These are phyloP conservation scores for Podospora pseudopauciseta DNA, from an alignment of 495 filamentous ascomycete species.

Conservation along the genomic window DNA sequence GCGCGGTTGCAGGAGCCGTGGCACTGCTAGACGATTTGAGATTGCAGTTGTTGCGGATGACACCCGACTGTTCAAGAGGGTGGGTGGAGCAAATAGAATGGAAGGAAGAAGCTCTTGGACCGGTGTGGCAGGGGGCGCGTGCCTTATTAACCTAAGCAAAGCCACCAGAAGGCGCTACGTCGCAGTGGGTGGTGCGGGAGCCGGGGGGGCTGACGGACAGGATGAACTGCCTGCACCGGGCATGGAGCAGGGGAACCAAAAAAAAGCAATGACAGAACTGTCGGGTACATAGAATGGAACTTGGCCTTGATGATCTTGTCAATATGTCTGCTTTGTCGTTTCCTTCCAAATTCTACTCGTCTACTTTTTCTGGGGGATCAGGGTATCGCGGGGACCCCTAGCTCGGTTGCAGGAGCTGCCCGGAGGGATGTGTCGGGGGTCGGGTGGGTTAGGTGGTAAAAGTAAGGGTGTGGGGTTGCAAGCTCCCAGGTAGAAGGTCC, in stretches of 20 bases:
- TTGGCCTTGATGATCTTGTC: background rate
- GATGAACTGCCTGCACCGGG: background rate
- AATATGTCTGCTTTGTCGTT: background rate
- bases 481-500: background rate
- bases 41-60: background rate
- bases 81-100: slow-evolving; percentile 1
- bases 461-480: background rate
- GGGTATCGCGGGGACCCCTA: background rate
- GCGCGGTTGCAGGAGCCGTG: background rate
- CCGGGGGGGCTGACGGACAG: background rate
- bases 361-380: background rate
- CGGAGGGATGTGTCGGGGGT: too few species aligned
- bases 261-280: background rate
- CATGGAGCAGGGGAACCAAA: background rate
- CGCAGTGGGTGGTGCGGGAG: slow-evolving; percentile 4
- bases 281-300: background rate
- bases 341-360: too few species aligned
- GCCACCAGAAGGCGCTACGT: background rate
- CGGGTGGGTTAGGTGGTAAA: background rate
- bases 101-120: slow-evolving; percentile 1
- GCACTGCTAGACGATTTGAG: background rate
- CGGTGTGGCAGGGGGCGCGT: background rate
- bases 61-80: background rate
- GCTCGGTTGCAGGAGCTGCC: background rate
- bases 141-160: background rate